Conservation (phyloP, 306 rosid genomes). For the Medicago lupulina region DNA sequence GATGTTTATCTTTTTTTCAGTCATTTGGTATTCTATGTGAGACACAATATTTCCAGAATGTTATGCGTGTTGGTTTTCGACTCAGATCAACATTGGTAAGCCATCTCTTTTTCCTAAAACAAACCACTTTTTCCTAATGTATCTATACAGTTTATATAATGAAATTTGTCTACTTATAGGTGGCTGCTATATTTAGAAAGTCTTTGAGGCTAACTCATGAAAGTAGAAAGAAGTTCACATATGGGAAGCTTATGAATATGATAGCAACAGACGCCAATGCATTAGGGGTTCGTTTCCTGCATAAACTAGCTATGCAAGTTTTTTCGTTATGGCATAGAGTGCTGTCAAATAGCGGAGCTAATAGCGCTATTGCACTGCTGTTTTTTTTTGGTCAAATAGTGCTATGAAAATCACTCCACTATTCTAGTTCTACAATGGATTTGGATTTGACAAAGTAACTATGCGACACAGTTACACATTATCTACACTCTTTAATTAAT, state of each 20-base stretch:
- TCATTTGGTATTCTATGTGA: slow-evolving; percentile 67
- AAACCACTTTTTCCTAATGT: slow-evolving; percentile 3
- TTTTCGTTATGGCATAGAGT: neutral
- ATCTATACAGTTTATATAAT: slow-evolving; percentile 23
- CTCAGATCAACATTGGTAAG: slow-evolving; percentile 88
- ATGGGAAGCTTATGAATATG: slow-evolving; percentile 91
- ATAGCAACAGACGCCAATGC: slow-evolving; percentile 83
- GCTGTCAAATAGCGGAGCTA: neutral
- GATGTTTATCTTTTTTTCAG: slow-evolving; percentile 56
- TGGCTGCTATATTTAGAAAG: slow-evolving; percentile 81
- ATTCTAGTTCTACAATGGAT: neutral
- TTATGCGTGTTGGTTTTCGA: slow-evolving; percentile 82
- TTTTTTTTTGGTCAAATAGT: neutral
- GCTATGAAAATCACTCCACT: too few relatives aligned
- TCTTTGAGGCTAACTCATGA: slow-evolving; percentile 85
- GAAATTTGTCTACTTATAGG: slow-evolving; percentile 55
- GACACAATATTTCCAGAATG: slow-evolving; percentile 80
- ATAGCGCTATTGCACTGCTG: neutral
- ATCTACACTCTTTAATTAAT: too few relatives aligned
- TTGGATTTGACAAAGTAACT: too few relatives aligned
- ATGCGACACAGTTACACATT: too few relatives aligned
- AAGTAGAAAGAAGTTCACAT: slow-evolving; percentile 67
- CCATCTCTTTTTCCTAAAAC: slow-evolving; percentile 27
- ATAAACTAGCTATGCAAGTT: neutral
- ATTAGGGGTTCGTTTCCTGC: slow-evolving; percentile 57